Conservation (phyloP, 768 basidiomycete genomes). For the Cystobasidium onofrii region DNA sequence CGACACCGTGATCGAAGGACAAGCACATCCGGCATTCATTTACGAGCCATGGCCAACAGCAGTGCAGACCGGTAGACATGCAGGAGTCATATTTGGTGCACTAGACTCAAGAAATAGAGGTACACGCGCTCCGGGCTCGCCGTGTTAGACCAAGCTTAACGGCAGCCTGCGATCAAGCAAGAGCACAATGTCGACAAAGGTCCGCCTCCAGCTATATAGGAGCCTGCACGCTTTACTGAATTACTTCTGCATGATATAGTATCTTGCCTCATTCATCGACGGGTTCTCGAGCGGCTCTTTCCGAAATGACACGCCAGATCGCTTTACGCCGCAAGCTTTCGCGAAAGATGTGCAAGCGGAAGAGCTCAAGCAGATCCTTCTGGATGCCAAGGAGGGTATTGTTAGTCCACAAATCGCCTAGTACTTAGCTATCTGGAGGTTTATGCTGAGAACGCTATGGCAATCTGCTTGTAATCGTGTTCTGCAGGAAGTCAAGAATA, state of each 20-base stretch:
- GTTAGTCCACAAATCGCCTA: neutral
- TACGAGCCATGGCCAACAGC: neutral
- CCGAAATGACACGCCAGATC: neutral
- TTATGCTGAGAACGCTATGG: neutral
- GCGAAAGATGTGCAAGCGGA: neutral
- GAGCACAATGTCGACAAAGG: neutral
- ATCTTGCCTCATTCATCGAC: neutral
- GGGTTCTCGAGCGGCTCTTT: neutral
- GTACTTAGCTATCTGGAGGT: neutral
- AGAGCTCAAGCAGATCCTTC: conserved; percentile 22
- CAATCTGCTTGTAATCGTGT: neutral
- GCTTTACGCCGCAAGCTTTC: neutral
- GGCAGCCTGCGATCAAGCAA: neutral
- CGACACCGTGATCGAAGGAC: neutral
- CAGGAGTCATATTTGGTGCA: neutral
- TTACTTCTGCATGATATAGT: neutral
- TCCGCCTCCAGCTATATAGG: neutral
- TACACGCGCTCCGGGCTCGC: neutral
- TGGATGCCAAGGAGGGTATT: conserved; percentile 21
- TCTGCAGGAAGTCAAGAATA: conserved; percentile 51
- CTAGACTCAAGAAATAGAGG: neutral
- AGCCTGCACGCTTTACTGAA: neutral
- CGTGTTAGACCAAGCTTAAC: neutral
- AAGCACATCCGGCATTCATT: neutral
- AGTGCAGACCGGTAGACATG: neutral